Evolutionary conservation across 192 early-diverging fungal genomes (phyloP).

Genomic region (Pilaira anomala): DNA sequence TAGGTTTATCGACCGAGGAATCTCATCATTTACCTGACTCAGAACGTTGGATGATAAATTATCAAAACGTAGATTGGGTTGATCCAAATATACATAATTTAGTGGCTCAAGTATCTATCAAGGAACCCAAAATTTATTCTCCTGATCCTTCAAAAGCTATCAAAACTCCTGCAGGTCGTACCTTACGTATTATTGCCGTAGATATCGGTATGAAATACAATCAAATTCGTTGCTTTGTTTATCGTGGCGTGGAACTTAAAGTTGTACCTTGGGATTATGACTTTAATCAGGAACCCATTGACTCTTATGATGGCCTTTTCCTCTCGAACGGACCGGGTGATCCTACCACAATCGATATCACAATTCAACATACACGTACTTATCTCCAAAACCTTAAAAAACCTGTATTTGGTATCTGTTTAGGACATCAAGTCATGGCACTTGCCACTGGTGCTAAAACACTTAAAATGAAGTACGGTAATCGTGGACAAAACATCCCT

Average conservation of each 20-base stretch:
- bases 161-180: slow-evolving; percentile 59
- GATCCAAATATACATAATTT: slow-evolving; percentile 94
- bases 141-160: slow-evolving; percentile 59
- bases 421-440: slow-evolving; percentile 97
- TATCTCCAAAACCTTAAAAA: slow-evolving; percentile 68
- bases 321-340: slow-evolving; percentile 97
- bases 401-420: slow-evolving; percentile 98
- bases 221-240: slow-evolving; percentile 97
- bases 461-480: slow-evolving; percentile 97
- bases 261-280: slow-evolving; percentile 98
- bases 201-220: slow-evolving; percentile 99
- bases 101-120: slow-evolving; percentile 94
- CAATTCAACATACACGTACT: slow-evolving; percentile 71
- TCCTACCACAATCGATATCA: slow-evolving; percentile 76
- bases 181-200: slow-evolving; percentile 84
- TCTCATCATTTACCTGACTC: slow-evolving; percentile 13
- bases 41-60: slow-evolving; percentile 57
- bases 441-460: slow-evolving; percentile 91
- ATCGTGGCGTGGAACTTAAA: slow-evolving; percentile 89
- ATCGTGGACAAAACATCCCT: slow-evolving; percentile 99
- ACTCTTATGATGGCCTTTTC: slow-evolving; percentile 86
- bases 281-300: slow-evolving; percentile 62
- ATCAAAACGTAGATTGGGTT: slow-evolving; percentile 83
- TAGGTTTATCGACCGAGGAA: slow-evolving; percentile 28
- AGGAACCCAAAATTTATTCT: slow-evolving; percentile 68